Conservation (phyloP, 2,329 filamentous ascomycete genomes). For the Alternaria angustiovoidea region DNA sequence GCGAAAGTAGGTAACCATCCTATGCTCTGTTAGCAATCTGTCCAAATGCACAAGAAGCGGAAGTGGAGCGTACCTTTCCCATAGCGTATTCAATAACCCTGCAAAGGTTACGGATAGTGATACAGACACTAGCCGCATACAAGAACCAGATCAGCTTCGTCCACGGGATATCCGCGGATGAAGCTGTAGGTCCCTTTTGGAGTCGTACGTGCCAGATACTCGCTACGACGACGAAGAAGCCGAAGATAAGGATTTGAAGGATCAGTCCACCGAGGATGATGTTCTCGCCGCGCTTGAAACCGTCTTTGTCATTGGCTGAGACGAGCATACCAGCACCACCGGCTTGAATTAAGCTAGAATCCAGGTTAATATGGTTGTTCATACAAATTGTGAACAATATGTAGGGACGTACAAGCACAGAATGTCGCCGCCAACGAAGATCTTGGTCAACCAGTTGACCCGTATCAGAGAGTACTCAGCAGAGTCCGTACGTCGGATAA, state of each 20-base stretch:
- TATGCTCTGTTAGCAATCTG: slow-evolving; percentile 15
- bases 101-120: slow-evolving; percentile 58
- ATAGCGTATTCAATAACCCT: slow-evolving; percentile 58
- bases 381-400: not conserved
- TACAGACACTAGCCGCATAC: slow-evolving; percentile 52
- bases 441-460: slow-evolving; percentile 59
- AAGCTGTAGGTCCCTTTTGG: slow-evolving; percentile 38
- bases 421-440: slow-evolving; percentile 65
- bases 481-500: slow-evolving; percentile 54
- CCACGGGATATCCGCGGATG: slow-evolving; percentile 42
- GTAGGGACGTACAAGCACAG: slow-evolving; percentile 54
- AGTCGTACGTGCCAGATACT: slow-evolving; percentile 60
- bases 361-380: not conserved
- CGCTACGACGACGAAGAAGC: slow-evolving; percentile 61
- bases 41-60: not conserved
- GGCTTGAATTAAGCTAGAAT: slow-evolving; percentile 54
- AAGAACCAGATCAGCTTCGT: slow-evolving; percentile 45
- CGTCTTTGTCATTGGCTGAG: slow-evolving; percentile 29
- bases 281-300: slow-evolving; percentile 55
- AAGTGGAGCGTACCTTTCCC: slow-evolving; percentile 29
- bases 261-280: slow-evolving; percentile 66
- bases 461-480: slow-evolving; percentile 55
- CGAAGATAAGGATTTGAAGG: slow-evolving; percentile 66
- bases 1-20: slow-evolving; percentile 34
- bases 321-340: slow-evolving; percentile 57